phyloP scores from a whole-genome alignment of 2,329 filamentous ascomycete genomes.

The Dothistroma septosporum region DNA sequence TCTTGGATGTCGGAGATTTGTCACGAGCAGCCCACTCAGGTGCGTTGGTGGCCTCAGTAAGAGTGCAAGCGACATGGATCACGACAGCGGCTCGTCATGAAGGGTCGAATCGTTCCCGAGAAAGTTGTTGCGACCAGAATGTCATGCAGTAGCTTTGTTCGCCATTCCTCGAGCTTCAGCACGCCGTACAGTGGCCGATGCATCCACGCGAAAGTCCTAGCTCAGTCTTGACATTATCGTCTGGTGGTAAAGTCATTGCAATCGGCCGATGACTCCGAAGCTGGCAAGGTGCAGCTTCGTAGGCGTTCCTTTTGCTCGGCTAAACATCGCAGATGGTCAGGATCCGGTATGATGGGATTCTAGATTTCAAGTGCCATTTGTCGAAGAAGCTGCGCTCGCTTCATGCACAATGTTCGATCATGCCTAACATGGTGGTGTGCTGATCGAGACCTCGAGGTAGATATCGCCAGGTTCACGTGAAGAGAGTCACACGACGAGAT shows the following conservation, averaged over 20 bases:
- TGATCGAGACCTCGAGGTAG: neutral
- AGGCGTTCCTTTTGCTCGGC: neutral
- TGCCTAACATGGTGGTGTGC: neutral
- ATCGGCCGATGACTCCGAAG: neutral
- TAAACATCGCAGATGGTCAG: neutral
- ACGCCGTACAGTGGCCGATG: neutral
- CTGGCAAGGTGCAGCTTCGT: neutral
- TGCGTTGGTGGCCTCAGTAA: neutral
- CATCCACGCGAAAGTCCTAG: slow-evolving; percentile 6
- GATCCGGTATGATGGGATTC: neutral
- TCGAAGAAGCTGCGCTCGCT: neutral
- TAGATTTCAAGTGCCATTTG: slow-evolving; percentile 2
- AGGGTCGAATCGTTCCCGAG: neutral
- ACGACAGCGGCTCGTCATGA: neutral
- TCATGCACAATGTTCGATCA: neutral
- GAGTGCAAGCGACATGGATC: neutral
- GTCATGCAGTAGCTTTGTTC: slow-evolving; percentile 3
- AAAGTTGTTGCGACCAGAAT: neutral
- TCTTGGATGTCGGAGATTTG: neutral
- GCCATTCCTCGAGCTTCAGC: neutral
- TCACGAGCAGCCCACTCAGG: neutral
- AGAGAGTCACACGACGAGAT: neutral
- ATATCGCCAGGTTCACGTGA: neutral
- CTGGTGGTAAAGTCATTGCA: neutral
- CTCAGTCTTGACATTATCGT: slow-evolving; percentile 1